Conservation (phyloP, 257 asterid genomes). For the Solanum chaucha region DNA sequence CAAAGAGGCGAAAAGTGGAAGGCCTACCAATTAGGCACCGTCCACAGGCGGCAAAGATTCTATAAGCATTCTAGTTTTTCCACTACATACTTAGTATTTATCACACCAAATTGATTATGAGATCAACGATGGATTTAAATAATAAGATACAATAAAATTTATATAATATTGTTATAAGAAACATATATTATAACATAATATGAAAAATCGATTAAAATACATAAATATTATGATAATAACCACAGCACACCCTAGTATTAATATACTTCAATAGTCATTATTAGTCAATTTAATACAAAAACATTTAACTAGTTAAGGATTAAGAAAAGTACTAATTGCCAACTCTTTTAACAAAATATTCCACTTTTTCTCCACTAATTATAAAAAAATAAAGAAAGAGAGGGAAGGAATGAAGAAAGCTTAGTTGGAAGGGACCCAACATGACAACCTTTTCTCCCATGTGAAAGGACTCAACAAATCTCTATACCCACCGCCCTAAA, state of each 20-base stretch:
- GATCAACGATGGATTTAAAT: no score
- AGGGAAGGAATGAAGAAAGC: slow-evolving; percentile 15
- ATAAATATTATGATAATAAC: not conserved
- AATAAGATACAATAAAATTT: no score
- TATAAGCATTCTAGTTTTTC: not conserved
- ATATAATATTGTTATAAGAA: not conserved
- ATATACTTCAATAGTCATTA: not conserved
- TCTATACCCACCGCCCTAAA: slow-evolving; percentile 18
- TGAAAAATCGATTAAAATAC: not conserved
- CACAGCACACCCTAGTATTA: not conserved
- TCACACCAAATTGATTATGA: not conserved
- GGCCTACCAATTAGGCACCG: not conserved
- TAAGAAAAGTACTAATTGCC: not conserved
- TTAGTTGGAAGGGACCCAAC: slow-evolving; percentile 50
- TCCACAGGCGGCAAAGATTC: not conserved
- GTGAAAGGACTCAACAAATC: slow-evolving; percentile 21
- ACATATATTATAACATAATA: not conserved
- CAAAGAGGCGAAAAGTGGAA: not conserved
- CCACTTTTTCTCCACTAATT: not conserved
- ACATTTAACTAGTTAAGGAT: not conserved
- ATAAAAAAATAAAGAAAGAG: not conserved
- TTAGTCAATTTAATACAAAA: not conserved
- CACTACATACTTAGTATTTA: not conserved
- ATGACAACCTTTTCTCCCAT: slow-evolving; percentile 31
- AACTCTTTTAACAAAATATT: not conserved